Percentiles rank a stretch among this genome's conserved stretches.
These are phyloP conservation scores for Cordyceps cicadae DNA, from an alignment of 2,329 filamentous ascomycete genomes.

Conservation along the genomic window DNA sequence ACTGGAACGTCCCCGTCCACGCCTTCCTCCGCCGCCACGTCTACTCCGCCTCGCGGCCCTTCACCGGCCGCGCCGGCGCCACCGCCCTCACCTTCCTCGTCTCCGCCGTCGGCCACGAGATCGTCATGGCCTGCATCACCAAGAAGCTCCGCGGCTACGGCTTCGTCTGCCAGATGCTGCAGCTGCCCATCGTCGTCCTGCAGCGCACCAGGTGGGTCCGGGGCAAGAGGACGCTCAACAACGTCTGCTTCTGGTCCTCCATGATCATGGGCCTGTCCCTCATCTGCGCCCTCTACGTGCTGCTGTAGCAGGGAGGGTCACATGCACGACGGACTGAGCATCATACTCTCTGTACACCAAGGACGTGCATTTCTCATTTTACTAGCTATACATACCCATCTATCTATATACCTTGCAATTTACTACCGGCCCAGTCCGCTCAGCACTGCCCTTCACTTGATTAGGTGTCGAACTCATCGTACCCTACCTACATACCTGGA, in stretches of 20 bases:
- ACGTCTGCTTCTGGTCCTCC: slow-evolving; percentile 82
- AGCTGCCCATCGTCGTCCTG: slow-evolving; percentile 88
- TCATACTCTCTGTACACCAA: slow-evolving; percentile 16
- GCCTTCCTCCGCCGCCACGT: slow-evolving; percentile 92
- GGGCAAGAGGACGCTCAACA: slow-evolving; percentile 71
- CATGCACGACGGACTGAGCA: too few relatives aligned
- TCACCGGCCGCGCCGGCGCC: slow-evolving; percentile 67
- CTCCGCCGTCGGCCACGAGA: slow-evolving; percentile 80
- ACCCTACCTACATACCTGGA: too few relatives aligned
- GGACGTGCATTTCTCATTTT: background rate
- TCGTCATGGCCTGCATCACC: slow-evolving; percentile 96
- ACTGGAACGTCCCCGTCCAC: slow-evolving; percentile 98
- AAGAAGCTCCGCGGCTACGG: slow-evolving; percentile 94
- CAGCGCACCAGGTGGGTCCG: slow-evolving; percentile 74
- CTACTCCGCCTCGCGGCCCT: slow-evolving; percentile 71
- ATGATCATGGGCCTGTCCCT: slow-evolving; percentile 82
- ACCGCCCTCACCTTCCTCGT: slow-evolving; percentile 89
- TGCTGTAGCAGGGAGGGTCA: slow-evolving; percentile 16
- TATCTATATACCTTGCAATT: background rate
- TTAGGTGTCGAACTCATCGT: too few relatives aligned
- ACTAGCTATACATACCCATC: slow-evolving; percentile 8
- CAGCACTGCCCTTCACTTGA: background rate
- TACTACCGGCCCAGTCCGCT: background rate
- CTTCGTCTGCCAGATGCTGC: slow-evolving; percentile 90
- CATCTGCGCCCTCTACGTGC: slow-evolving; percentile 49